Evolutionary conservation across 2,329 filamentous ascomycete species (phyloP), one percentile per base, ranked within the genome.

Genomic region (Fusarium annulatum): DNA sequence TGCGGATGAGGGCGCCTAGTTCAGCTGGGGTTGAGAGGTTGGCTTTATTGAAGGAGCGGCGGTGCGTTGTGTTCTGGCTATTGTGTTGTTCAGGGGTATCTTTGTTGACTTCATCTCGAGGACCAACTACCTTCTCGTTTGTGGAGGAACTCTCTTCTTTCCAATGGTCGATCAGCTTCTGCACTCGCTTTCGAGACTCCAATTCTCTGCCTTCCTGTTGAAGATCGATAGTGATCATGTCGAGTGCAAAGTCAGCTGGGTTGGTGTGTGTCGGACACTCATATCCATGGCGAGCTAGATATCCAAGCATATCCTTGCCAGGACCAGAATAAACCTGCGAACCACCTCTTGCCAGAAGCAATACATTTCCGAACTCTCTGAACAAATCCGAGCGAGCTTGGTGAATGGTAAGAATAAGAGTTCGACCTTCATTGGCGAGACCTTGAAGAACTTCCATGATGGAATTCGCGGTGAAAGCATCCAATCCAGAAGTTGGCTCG

Each of bases 311-410:
- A 3, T 87, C 83, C 9, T 79, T 81, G 1, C 90, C 91, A 5
- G 86, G 83, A 0, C 93, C 93, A 2, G 91, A 88, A 74, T 93
- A 95, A 1, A 92, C 90, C 1, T 91, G 88, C 30, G 87, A 86
- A 0, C 93, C 93, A 0, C 92, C 93, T 21, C 92, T 86, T 1
- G 93, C 91, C 3, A 95, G 85, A 2, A 95, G 87, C 3, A 95
- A 82, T 0, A 95, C 86, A 63, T 91, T 93, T 2, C 92, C 92
- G 77, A 95, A 95, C 68, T 91, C 88, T 26, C 85, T 84, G 77
- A 94, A 95, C 0, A 94, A 81, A 70, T 94, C 91, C 0, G 92
- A 94, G 6, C 93, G 89, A 2, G 92, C 91, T 79, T 95, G 93
- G 65, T 95, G 93, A 41, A 95, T 94, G 0, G 92, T 94, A n/a